phyloP scores from a whole-genome alignment of 176 grass and related monocot genomes.

The Bromus sterilis region DNA sequence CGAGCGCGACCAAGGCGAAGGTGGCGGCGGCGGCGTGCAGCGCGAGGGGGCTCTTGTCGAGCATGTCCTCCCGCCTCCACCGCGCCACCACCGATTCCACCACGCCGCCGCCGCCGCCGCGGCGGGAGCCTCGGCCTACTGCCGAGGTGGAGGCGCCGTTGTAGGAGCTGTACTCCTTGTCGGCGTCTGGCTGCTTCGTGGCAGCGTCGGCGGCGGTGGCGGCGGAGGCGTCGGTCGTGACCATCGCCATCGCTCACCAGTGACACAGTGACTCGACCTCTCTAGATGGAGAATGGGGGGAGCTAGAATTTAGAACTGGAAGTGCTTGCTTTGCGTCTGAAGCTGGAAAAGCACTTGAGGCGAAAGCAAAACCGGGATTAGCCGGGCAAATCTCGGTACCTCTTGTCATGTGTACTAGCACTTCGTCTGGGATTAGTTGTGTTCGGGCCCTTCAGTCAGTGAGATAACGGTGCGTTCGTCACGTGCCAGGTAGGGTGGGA shows the following conservation, averaged over 20 bases:
- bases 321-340: conserved; percentile 28
- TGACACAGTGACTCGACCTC: not conserved
- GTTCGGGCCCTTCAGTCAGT: not conserved
- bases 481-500: not conserved
- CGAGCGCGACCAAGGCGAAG: conserved; percentile 66
- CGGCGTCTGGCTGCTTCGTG: conserved; percentile 21
- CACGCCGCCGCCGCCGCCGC: conserved; percentile 3
- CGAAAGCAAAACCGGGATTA: conserved; percentile 9
- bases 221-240: conserved; percentile 8
- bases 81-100: conserved; percentile 37
- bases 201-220: not conserved
- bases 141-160: conserved; percentile 17
- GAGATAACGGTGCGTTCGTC: not conserved
- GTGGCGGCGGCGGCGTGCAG: conserved; percentile 49
- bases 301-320: not conserved
- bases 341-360: conserved; percentile 9
- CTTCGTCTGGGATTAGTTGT: too few relatives aligned
- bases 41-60: conserved; percentile 53
- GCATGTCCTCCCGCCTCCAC: conserved; percentile 61
- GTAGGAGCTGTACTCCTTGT: conserved; percentile 24
- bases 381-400: not conserved
- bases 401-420: too few relatives aligned
- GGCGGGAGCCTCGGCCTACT: not conserved
- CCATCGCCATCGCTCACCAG: conserved; percentile 39
- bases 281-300: not conserved